Percentiles rank a stretch among this genome's conserved stretches.
These are phyloP conservation scores for Phytopythium delawarense DNA, from an alignment of 352 stramenopile species.

Conservation along the genomic window DNA sequence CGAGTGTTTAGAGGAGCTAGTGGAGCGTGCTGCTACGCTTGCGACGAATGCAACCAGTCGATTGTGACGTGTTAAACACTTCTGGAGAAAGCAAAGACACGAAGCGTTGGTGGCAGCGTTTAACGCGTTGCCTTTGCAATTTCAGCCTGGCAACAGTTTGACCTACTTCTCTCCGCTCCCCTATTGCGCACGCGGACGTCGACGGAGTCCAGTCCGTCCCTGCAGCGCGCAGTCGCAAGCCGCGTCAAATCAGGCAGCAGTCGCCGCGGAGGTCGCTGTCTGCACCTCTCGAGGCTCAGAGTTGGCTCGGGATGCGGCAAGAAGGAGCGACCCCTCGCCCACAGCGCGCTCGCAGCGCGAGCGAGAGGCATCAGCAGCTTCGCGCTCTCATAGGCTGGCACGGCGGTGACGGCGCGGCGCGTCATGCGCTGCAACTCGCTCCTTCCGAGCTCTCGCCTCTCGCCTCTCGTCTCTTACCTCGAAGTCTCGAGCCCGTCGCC, in stretches of 20 bases:
- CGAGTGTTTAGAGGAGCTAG: neutral
- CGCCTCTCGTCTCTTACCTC: neutral
- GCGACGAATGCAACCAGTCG: neutral
- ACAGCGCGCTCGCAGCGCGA: neutral
- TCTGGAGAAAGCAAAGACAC: conserved; percentile 3
- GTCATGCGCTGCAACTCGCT: neutral
- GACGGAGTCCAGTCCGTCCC: no score
- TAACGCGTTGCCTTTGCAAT: neutral
- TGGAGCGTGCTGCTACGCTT: neutral
- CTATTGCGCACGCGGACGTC: no score
- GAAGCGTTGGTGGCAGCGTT: conserved; percentile 1
- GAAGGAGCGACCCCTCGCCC: neutral
- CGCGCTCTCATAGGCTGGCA: neutral
- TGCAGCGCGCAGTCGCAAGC: neutral
- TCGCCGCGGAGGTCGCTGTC: no score
- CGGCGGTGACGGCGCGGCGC: neutral
- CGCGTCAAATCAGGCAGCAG: neutral
- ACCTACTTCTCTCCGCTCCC: no score
- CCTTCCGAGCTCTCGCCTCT: neutral
- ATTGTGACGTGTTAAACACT: conserved; percentile 1
- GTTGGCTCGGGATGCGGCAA: neutral
- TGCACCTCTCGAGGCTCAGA: neutral
- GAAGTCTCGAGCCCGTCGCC: neutral
- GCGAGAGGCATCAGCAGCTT: neutral
- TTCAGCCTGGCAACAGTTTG: neutral